A percentile compares a stretch with the other conserved stretches of the same genome.
Conservation (phyloP, 352 stramenopile species). For the Globisporangium cylindrosporum region DNA sequence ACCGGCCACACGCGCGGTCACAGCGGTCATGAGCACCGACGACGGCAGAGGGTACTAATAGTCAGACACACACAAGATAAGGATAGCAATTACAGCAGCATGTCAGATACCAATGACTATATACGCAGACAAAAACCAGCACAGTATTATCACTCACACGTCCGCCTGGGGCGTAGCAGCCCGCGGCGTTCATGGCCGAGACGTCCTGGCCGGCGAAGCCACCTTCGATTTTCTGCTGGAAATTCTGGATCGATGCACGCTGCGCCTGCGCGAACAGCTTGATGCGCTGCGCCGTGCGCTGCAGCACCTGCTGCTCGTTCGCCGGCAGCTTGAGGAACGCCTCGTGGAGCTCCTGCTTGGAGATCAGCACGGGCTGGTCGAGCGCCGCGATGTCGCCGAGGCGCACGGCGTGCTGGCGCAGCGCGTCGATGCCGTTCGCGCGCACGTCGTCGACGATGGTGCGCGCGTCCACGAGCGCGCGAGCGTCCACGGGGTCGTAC, state of each 20-base stretch:
- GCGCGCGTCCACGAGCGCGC: slow-evolving; percentile 57
- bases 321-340: slow-evolving; percentile 80
- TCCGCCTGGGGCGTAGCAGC: slow-evolving; percentile 97
- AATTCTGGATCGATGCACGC: slow-evolving; percentile 89
- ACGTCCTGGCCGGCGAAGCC: slow-evolving; percentile 94
- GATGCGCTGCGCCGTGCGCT: slow-evolving; percentile 90
- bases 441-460: slow-evolving; percentile 73
- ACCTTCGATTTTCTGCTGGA: slow-evolving; percentile 93
- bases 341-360: slow-evolving; percentile 60
- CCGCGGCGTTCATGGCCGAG: slow-evolving; percentile 74
- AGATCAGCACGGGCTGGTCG: slow-evolving; percentile 48
- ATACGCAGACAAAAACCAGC: background rate
- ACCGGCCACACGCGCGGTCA: slow-evolving; percentile 93
- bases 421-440: slow-evolving; percentile 34
- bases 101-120: slow-evolving; percentile 2
- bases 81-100: background rate
- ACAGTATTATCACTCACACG: slow-evolving; percentile 36
- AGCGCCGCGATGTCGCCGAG: slow-evolving; percentile 58
- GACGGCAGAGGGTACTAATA: slow-evolving; percentile 94
- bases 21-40: slow-evolving; percentile 97
- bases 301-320: slow-evolving; percentile 77
- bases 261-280: slow-evolving; percentile 93
- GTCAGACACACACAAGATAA: background rate
- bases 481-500: slow-evolving; percentile 73
- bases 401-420: slow-evolving; percentile 56